Evolutionary conservation across 1,139 yeast genomes (phyloP), one percentile per base, ranked within the genome.

Genomic region (Zygoascus sp.): DNA sequence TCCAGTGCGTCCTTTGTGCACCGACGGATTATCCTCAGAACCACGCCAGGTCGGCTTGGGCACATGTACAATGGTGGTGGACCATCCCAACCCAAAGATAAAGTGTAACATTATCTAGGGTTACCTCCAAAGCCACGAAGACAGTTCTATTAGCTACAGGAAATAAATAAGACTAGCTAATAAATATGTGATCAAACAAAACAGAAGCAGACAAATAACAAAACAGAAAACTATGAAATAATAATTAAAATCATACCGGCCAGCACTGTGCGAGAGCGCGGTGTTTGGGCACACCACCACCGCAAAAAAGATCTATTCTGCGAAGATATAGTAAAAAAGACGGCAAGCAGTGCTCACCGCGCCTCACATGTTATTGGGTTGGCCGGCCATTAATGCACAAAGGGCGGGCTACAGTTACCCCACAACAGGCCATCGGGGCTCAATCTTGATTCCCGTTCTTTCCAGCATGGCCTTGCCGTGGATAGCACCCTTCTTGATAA

Each of bases 401-500:
- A 11, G 20, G n/a, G n/a, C n/a, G n/a, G n/a, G n/a, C n/a, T n/a
- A n/a, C n/a, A n/a, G 15, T 35, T 35, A 35, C 4, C 27, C 22
- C 25, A 40, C 16, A 19, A 40, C 36, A 10, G 43, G 43, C 43
- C 43, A 40, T 17, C 43, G 19, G n/a, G 43, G 35, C 16, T 40
- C 43, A 5, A 20, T 36, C 15, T 28, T 40, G 25, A 40, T 40
- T n/a, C 43, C 43, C 5, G 43, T 28, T 11, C 43, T 21, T 16
- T 40, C 58, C 3, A 52, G 45, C 27, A 53, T 50, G 21, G 45
- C 48, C 41, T 52, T 52, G 17, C 56, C 56, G 25, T 49, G 55
- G 21, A 45, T 43, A 19, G 50, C 48, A 7, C 61, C 64, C 20
- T 59, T 54, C 20, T 43, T 47, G n/a, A 60, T 50, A 23, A 60